phyloP scores from a whole-genome alignment of 257 asterid species.

The Forsythia suspensa region DNA sequence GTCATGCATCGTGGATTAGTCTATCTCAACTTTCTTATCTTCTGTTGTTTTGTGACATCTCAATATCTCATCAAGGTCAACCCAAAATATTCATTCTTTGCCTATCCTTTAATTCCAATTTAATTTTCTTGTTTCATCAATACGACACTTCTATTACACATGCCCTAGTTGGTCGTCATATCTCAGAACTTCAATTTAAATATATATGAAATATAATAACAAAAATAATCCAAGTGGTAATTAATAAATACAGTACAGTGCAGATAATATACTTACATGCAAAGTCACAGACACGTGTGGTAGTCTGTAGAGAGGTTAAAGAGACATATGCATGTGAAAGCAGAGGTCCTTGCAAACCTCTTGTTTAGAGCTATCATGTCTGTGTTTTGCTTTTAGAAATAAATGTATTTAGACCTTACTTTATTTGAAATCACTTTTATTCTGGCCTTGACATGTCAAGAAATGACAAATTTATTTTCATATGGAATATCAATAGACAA shows the following conservation, averaged over 20 bases:
- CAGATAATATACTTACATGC: neutral
- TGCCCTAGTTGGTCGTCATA: too few species aligned
- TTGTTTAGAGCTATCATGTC: slow-evolving; percentile 38
- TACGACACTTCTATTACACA: too few species aligned
- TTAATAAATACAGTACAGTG: neutral
- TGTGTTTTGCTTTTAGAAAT: slow-evolving; percentile 20
- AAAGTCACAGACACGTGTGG: slow-evolving; percentile 23
- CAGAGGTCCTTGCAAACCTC: slow-evolving; percentile 28
- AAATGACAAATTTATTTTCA: slow-evolving; percentile 21
- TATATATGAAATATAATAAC: neutral
- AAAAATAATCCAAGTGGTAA: neutral
- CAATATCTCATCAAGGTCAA: slow-evolving; percentile 29
- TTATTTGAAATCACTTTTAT: slow-evolving; percentile 5
- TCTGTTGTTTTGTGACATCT: neutral
- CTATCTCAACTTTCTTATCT: slow-evolving; percentile 24
- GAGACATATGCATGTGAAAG: slow-evolving; percentile 48
- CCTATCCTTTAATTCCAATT: slow-evolving; percentile 18
- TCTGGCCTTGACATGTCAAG: neutral
- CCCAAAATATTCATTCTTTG: slow-evolving; percentile 14
- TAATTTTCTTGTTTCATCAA: too few species aligned
- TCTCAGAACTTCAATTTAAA: neutral
- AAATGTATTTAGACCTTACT: slow-evolving; percentile 10
- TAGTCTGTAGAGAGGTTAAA: slow-evolving; percentile 23
- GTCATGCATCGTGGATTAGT: slow-evolving; percentile 27
- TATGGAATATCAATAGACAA: neutral